Base-by-base conservation (phyloP, 2,329 filamentous ascomycete genomes). In the Paracoccidioides lutzii region DNA sequence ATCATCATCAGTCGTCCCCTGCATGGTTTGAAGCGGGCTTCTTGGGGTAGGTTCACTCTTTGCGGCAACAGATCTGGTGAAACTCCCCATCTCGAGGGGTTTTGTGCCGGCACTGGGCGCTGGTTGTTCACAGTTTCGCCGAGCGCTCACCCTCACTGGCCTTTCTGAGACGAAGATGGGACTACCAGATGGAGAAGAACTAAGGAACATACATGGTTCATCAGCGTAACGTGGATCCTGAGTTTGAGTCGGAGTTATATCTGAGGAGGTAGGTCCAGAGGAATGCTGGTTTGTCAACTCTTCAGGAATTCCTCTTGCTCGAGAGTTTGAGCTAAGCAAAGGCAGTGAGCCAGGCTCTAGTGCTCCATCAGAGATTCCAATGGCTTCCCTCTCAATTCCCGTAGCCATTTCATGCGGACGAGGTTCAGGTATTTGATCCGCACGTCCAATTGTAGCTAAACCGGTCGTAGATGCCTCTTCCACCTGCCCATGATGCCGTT, bases 11-110 rank as follows among this genome's bases (percentile, higher is more conserved):
- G 4, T 42, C n/a, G 14, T 41, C 22, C 50, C 33, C 32, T 22
- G 33, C 12, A 43, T 28, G n/a, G n/a, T 53, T 3, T 52, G 59
- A n/a, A 64, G 9, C 33, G 68, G 66, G 55, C 68, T 70, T 42
- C 68, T 70, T 40, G 68, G 68, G 30, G 64, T 53, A 14, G 62
- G 59, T 57, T 74, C 71, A 53, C 64, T 65, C 59, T 74, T 74
- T 30, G 73, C 59, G 14, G 61, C 48, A 40, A 67, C 58, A 15
- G 64, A 59, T 14, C 57, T 57, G 14, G 59, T 55, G 28, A 59
- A 44, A 44, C 54, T 57, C 33, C 53, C 58, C 14, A 57, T 58
- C 38, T 55, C 44, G 9, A 14, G 10, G 38, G 1, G 45, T 15
- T 30, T 10, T 48, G 28, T n/a, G 33, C 4, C 35, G 14, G 40